phyloP scores from a whole-genome alignment of 2,329 filamentous ascomycete genomes.

The Epichloe baconii region DNA sequence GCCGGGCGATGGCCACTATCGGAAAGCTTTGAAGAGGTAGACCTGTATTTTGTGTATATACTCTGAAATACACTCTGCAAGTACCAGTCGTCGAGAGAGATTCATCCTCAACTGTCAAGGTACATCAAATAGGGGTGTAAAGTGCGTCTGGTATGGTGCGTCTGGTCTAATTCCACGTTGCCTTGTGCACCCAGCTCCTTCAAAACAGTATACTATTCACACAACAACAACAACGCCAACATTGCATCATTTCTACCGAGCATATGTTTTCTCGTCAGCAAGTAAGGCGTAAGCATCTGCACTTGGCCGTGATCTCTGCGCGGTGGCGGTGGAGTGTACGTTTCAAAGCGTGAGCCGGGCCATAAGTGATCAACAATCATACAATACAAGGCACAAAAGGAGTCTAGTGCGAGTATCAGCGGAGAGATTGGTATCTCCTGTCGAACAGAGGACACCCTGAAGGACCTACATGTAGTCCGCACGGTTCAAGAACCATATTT shows the following conservation, averaged over 20 bases:
- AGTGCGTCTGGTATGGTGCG: neutral
- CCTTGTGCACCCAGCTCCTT: neutral
- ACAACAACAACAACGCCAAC: neutral
- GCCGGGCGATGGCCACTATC: too few relatives aligned
- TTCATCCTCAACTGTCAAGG: too few relatives aligned
- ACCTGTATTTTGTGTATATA: too few relatives aligned
- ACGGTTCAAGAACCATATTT: neutral
- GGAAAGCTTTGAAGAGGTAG: too few relatives aligned
- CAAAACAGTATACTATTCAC: neutral
- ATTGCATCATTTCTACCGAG: too few relatives aligned
- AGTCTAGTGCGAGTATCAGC: too few relatives aligned
- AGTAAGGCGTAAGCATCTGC: neutral
- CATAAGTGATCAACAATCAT: neutral
- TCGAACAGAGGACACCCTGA: neutral
- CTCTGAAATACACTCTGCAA: too few relatives aligned
- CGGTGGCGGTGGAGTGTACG: neutral
- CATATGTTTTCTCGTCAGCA: neutral
- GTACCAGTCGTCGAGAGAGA: too few relatives aligned
- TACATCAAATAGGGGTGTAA: too few relatives aligned
- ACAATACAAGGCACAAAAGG: neutral
- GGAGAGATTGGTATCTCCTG: neutral
- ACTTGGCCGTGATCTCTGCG: neutral
- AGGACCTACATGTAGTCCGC: neutral
- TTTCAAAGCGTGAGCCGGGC: neutral
- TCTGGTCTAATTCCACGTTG: neutral